A percentile compares a stretch with the other conserved stretches of the same genome.
Evolutionary conservation across 2,329 filamentous ascomycete genomes (phyloP).

Genomic region (Venturia pyrina): DNA sequence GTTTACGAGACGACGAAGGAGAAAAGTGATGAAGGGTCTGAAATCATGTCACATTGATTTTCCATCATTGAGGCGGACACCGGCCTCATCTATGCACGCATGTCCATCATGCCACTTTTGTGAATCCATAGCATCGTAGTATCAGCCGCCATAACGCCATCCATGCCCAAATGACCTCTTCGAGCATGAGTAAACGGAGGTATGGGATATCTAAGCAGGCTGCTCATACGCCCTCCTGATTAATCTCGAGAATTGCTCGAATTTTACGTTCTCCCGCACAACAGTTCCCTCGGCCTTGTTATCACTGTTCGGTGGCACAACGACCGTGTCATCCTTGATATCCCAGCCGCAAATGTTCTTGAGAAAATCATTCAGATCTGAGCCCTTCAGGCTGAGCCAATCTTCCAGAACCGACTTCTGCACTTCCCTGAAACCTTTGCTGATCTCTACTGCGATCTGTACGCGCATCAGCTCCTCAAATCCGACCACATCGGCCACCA

Average conservation of each 20-base stretch:
- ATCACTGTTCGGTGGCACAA: constrained; percentile 85
- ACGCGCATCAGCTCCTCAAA: constrained; percentile 93
- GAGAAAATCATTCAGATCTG: constrained; percentile 40
- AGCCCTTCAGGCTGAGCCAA: constrained; percentile 38
- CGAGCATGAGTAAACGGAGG: neutral
- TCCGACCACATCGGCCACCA: constrained; percentile 85
- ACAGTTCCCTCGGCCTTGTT: constrained; percentile 95
- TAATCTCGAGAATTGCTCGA: constrained; percentile 74
- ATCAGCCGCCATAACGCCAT: neutral
- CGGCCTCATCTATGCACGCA: neutral
- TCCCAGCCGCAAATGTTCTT: constrained; percentile 64
- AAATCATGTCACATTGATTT: neutral
- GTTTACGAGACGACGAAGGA: too few species aligned
- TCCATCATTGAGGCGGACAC: neutral
- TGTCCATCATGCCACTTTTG: neutral
- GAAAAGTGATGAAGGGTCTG: neutral
- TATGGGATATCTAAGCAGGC: constrained; percentile 36
- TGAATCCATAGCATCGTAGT: neutral
- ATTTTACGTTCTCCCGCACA: constrained; percentile 88
- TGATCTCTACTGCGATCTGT: constrained; percentile 78
- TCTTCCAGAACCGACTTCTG: constrained; percentile 35
- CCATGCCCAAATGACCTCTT: neutral
- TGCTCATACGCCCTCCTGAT: constrained; percentile 82
- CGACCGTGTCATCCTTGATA: constrained; percentile 57
- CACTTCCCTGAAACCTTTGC: constrained; percentile 75